Percentiles rank a stretch among this genome's conserved stretches.
Conservation (phyloP, 306 rosid species). For the Comarum palustre region DNA sequence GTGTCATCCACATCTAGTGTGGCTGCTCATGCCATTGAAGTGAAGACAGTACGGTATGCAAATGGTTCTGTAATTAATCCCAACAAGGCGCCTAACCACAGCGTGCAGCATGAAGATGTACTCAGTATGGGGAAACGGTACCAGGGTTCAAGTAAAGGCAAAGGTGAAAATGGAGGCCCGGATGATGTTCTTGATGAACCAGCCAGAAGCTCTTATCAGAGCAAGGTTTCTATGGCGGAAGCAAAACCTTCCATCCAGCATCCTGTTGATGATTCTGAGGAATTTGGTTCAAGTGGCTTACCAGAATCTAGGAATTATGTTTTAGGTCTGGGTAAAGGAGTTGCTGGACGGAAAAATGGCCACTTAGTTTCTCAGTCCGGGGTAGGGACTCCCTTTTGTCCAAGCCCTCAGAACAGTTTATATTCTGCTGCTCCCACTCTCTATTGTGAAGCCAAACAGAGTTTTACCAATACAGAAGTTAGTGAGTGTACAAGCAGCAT, state of each 20-base stretch:
- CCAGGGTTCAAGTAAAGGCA: constrained; percentile 29
- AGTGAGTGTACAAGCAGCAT: constrained; percentile 69
- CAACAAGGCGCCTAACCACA: constrained; percentile 23
- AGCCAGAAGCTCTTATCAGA: constrained; percentile 39
- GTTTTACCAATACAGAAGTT: constrained; percentile 68
- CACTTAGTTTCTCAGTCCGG: constrained; percentile 37
- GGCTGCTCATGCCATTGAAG: constrained; percentile 36
- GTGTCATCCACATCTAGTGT: constrained; percentile 43
- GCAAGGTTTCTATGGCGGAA: constrained; percentile 39
- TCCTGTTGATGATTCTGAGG: constrained; percentile 32
- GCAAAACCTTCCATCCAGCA: constrained; percentile 34
- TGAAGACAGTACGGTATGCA: constrained; percentile 35
- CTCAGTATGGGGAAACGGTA: constrained; percentile 29
- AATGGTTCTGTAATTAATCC: constrained; percentile 42
- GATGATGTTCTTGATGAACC: constrained; percentile 25
- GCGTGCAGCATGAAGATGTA: constrained; percentile 28
- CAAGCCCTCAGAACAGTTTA: constrained; percentile 80
- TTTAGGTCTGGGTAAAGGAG: constrained; percentile 39
- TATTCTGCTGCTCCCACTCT: constrained; percentile 60
- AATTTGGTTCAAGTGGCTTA: constrained; percentile 34
- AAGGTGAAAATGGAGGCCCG: constrained; percentile 30
- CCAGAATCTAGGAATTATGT: constrained; percentile 39
- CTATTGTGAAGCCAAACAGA: constrained; percentile 81
- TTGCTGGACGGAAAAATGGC: constrained; percentile 33
- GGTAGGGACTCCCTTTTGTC: constrained; percentile 34